phyloP scores from a whole-genome alignment of 148 eudicot genomes.

The Rhododendron simsii region DNA sequence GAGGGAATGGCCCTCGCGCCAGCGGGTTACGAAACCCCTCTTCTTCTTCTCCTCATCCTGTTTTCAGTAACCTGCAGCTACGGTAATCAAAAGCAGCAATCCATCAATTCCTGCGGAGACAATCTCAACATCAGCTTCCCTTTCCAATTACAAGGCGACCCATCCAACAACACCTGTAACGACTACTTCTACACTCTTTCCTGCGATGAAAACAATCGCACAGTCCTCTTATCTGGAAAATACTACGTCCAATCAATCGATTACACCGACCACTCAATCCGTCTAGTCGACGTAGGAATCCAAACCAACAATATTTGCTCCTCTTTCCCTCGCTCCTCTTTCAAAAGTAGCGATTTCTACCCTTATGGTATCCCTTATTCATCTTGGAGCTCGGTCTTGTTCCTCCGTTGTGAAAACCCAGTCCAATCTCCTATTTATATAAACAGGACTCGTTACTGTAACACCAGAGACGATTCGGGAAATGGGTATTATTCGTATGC shows the following conservation, averaged over 20 bases:
- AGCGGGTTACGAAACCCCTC: not conserved
- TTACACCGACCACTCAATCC: conserved; percentile 2
- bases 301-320: not conserved
- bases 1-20: not conserved
- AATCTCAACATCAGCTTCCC: not conserved
- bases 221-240: not conserved
- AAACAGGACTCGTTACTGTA: not conserved
- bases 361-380: accelerated
- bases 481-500: not conserved
- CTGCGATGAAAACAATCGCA: conserved; percentile 13
- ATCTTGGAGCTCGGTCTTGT: not conserved
- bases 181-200: not conserved
- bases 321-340: not conserved
- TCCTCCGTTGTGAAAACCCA: conserved; percentile 4
- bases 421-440: not conserved
- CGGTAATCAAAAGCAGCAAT: not conserved
- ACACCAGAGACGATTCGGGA: not conserved
- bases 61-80: not conserved
- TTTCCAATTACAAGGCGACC: not conserved
- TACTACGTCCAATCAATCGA: conserved; percentile 14
- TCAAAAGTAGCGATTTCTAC: accelerated
- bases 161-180: not conserved
- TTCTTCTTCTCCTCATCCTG: not conserved
- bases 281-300: conserved; percentile 10
- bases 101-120: not conserved